phyloP scores from a whole-genome alignment of 352 stramenopile genomes.

The Phytophthora brassicae region DNA sequence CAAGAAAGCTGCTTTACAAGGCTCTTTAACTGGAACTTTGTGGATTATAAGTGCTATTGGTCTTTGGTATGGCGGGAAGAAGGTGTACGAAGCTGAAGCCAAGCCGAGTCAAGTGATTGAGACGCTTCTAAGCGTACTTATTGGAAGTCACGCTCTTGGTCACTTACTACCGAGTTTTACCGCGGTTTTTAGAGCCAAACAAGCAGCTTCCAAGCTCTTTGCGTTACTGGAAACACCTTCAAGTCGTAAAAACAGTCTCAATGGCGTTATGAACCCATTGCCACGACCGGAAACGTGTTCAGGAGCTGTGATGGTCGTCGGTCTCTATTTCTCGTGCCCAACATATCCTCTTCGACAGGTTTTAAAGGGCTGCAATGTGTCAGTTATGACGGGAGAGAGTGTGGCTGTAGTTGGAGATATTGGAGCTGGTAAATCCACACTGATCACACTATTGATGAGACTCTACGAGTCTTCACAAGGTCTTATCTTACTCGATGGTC shows the following conservation, averaged over 20 bases:
- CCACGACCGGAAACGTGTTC: slow-evolving; percentile 7
- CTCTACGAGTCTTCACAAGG: slow-evolving; percentile 34
- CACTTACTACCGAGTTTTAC: slow-evolving; percentile 21
- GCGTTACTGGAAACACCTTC: slow-evolving; percentile 10
- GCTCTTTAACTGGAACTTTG: slow-evolving; percentile 15
- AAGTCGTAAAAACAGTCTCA: neutral
- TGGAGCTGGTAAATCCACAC: slow-evolving; percentile 36
- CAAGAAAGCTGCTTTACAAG: slow-evolving; percentile 14
- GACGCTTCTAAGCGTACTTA: slow-evolving; percentile 21
- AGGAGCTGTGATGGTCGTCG: slow-evolving; percentile 20
- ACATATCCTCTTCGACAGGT: slow-evolving; percentile 11
- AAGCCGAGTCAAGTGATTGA: slow-evolving; percentile 17
- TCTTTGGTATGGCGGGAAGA: slow-evolving; percentile 29
- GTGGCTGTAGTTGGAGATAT: slow-evolving; percentile 41
- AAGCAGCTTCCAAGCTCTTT: slow-evolving; percentile 24
- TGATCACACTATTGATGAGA: slow-evolving; percentile 35
- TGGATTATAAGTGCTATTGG: slow-evolving; percentile 33
- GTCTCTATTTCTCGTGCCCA: slow-evolving; percentile 29
- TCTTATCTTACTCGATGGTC: slow-evolving; percentile 39
- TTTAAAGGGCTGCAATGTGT: slow-evolving; percentile 37
- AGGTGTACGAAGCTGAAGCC: slow-evolving; percentile 28
- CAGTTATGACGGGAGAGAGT: slow-evolving; percentile 38
- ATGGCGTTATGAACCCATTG: slow-evolving; percentile 11
- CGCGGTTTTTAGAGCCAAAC: slow-evolving; percentile 7
- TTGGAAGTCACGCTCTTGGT: slow-evolving; percentile 27